Percentiles rank a stretch among this genome's conserved stretches.
These are phyloP conservation scores for Zymoseptoria crescenta DNA, from an alignment of 2,329 filamentous ascomycete species.

Conservation along the genomic window DNA sequence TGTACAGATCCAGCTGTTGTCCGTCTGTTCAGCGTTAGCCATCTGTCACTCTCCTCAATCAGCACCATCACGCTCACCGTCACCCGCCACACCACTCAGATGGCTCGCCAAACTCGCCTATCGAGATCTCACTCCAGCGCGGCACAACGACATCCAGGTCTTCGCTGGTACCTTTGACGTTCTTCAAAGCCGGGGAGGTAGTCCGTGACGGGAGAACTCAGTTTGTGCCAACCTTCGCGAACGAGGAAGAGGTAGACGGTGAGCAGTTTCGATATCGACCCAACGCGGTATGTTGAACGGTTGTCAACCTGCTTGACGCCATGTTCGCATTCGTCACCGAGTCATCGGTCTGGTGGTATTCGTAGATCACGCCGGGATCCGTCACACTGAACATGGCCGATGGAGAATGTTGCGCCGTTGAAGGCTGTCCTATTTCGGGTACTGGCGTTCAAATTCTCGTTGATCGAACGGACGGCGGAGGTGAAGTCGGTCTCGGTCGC, in stretches of 20 bases:
- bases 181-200: background rate
- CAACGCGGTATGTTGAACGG: background rate
- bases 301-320: background rate
- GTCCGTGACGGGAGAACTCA: background rate
- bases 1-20: too few species aligned
- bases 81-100: constrained; percentile 26
- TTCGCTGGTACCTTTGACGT: background rate
- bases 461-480: background rate
- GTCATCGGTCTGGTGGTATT: background rate
- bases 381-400: background rate
- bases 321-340: background rate
- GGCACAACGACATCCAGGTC: background rate
- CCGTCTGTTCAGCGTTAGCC: too few species aligned
- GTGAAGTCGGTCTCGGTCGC: background rate
- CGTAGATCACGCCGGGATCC: background rate
- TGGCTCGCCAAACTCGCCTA: background rate
- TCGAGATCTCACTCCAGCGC: background rate
- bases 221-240: background rate
- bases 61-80: too few species aligned
- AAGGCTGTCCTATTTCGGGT: background rate
- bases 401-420: background rate
- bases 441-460: background rate
- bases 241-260: background rate
- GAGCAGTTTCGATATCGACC: background rate
- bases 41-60: too few species aligned